Evolutionary conservation across 352 stramenopile genomes (phyloP).

Genomic region (Peronospora farinosa): DNA sequence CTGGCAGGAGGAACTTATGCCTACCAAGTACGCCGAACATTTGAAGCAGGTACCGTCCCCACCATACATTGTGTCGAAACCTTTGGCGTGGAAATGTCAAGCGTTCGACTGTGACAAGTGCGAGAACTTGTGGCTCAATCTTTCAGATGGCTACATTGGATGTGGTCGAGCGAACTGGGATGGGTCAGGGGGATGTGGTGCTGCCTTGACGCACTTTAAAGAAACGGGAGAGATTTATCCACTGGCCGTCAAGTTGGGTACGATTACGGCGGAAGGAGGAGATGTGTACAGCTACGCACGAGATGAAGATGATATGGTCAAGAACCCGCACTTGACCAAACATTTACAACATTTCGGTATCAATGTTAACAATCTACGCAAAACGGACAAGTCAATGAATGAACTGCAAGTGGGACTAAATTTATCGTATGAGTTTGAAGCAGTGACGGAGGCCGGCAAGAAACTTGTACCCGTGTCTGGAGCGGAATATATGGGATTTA

Average conservation of each 20-base stretch:
- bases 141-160: constrained; percentile 88
- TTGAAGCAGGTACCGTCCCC: constrained; percentile 56
- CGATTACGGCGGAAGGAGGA: constrained; percentile 91
- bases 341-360: constrained; percentile 95
- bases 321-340: constrained; percentile 90
- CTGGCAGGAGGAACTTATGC: constrained; percentile 78
- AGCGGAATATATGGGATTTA: constrained; percentile 91
- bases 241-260: constrained; percentile 97
- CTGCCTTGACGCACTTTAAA: constrained; percentile 93
- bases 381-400: constrained; percentile 98
- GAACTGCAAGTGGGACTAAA: constrained; percentile 97
- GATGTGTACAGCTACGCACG: constrained; percentile 98
- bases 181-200: constrained; percentile 92
- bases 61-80: constrained; percentile 65
- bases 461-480: constrained; percentile 89
- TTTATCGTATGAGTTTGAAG: constrained; percentile 96
- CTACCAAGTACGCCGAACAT: constrained; percentile 71
- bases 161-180: constrained; percentile 93
- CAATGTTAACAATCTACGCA: constrained; percentile 89
- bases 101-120: constrained; percentile 92
- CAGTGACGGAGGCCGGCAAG: constrained; percentile 95
- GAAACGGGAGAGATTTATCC: constrained; percentile 91
- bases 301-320: constrained; percentile 97
- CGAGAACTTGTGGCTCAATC: constrained; percentile 99
- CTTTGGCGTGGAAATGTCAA: constrained; percentile 73